phyloP scores from a whole-genome alignment of 164 flowering plant genomes.

The Vitis rotundifolia region DNA sequence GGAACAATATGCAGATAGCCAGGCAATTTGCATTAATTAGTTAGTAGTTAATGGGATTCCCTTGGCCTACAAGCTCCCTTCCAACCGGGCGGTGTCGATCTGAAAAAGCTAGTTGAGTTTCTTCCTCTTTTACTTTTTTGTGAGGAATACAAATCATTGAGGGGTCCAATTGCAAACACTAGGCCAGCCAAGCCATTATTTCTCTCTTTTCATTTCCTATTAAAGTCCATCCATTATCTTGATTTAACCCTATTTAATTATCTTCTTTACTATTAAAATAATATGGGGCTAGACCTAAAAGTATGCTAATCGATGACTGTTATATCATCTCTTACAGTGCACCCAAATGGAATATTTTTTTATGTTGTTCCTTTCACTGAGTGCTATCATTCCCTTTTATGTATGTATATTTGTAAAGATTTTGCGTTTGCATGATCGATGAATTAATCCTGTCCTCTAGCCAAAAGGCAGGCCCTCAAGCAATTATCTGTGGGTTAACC shows the following conservation, averaged over 20 bases:
- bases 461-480: too few relatives aligned
- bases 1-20: neutral
- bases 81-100: constrained; percentile 9
- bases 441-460: too few relatives aligned
- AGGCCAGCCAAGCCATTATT: constrained; percentile 4
- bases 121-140: neutral
- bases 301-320: neutral
- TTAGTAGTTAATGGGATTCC: neutral
- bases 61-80: constrained; percentile 23
- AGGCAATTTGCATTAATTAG: neutral
- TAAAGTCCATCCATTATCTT: constrained; percentile 4
- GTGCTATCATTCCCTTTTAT: neutral
- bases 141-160: constrained; percentile 8
- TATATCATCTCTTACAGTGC: neutral
- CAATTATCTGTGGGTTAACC: neutral
- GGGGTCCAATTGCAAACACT: constrained; percentile 13
- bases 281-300: constrained; percentile 7
- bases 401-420: too few relatives aligned
- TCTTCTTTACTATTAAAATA: neutral
- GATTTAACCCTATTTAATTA: constrained; percentile 16
- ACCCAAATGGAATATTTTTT: constrained; percentile 1
- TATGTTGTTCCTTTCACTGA: neutral
- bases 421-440: too few relatives aligned
- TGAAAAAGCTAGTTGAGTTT: neutral
- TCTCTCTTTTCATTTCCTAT: neutral